Percentiles rank a stretch among this genome's conserved stretches.
These are phyloP conservation scores for Rubus idaeus DNA, from an alignment of 306 rosid species.

Conservation along the genomic window DNA sequence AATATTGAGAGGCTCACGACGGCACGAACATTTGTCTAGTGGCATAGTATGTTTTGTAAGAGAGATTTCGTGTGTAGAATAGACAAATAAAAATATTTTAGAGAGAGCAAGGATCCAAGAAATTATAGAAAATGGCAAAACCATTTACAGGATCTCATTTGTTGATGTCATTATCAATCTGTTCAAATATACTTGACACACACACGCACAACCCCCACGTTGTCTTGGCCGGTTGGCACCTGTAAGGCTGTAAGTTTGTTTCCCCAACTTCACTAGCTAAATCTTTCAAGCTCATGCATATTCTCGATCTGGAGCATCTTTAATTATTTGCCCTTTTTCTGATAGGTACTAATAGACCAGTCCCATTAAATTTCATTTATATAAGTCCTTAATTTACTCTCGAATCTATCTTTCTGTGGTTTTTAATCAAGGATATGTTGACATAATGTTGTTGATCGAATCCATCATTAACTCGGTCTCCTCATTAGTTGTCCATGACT, in stretches of 20 bases:
- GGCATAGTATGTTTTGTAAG: no score
- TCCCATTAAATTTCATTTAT: not conserved
- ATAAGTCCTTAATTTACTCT: not conserved
- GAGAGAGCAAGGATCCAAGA: no score
- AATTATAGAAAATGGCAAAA: no score
- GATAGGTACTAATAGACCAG: not conserved
- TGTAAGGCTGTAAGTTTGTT: constrained; percentile 16
- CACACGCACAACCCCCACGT: constrained; percentile 28
- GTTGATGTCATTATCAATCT: not conserved
- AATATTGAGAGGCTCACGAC: no score
- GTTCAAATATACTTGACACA: not conserved
- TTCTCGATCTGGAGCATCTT: not conserved
- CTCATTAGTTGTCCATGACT: constrained; percentile 11
- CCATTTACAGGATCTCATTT: no score
- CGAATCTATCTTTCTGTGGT: not conserved
- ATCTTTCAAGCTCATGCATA: not conserved
- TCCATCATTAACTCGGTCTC: constrained; percentile 6
- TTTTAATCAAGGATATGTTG: not conserved
- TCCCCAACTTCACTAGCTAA: constrained; percentile 16
- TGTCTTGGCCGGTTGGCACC: constrained; percentile 21
- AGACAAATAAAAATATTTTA: no score
- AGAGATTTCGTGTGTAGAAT: no score
- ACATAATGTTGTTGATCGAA: constrained; percentile 4
- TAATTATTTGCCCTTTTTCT: not conserved
- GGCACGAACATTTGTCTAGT: no score